Evolutionary conservation across 495 filamentous ascomycete species (phyloP).

Genomic region (Penicillium desertorum): DNA sequence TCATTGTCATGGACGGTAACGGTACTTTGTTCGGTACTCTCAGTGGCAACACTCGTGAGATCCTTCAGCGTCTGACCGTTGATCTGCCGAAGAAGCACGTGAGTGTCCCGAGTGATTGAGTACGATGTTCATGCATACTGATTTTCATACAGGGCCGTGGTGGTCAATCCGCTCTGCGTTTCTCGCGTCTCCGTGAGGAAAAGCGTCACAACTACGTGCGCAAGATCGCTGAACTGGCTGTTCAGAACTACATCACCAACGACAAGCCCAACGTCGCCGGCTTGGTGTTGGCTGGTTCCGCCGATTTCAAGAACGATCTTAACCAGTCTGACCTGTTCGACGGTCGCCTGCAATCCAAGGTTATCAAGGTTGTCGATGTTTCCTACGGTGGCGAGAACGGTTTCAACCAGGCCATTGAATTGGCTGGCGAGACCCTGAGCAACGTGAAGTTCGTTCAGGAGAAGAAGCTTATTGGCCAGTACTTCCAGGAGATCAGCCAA

Average conservation of each 20-base stretch:
- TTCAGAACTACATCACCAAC: slow-evolving; percentile 96
- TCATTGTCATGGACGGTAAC: slow-evolving; percentile 99
- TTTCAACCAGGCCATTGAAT: slow-evolving; percentile 98
- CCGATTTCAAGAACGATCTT: slow-evolving; percentile 99
- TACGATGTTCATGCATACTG: not conserved
- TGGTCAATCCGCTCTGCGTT: slow-evolving; percentile 98
- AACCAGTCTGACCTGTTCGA: slow-evolving; percentile 99
- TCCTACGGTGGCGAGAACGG: slow-evolving; percentile 99
- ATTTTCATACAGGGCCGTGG: slow-evolving; percentile 65
- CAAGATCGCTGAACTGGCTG: slow-evolving; percentile 95
- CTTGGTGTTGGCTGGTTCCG: slow-evolving; percentile 90
- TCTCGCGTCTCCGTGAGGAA: slow-evolving; percentile 98
- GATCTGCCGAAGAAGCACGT: slow-evolving; percentile 97
- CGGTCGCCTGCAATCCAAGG: slow-evolving; percentile 81
- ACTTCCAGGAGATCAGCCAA: slow-evolving; percentile 98
- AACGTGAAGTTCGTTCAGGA: slow-evolving; percentile 99
- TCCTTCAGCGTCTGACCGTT: slow-evolving; percentile 96
- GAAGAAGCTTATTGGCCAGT: slow-evolving; percentile 98
- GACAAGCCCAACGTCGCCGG: slow-evolving; percentile 98
- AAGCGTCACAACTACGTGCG: slow-evolving; percentile 99
- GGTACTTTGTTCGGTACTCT: slow-evolving; percentile 95
- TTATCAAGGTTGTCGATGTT: slow-evolving; percentile 98
- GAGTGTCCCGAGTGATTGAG: slow-evolving; percentile 11
- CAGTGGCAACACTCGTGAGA: slow-evolving; percentile 92
- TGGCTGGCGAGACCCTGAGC: slow-evolving; percentile 91